Evolutionary conservation across 2,329 filamentous ascomycete species (phyloP), one percentile per base, ranked within the genome.

Genomic region (Claviceps purpurea): DNA sequence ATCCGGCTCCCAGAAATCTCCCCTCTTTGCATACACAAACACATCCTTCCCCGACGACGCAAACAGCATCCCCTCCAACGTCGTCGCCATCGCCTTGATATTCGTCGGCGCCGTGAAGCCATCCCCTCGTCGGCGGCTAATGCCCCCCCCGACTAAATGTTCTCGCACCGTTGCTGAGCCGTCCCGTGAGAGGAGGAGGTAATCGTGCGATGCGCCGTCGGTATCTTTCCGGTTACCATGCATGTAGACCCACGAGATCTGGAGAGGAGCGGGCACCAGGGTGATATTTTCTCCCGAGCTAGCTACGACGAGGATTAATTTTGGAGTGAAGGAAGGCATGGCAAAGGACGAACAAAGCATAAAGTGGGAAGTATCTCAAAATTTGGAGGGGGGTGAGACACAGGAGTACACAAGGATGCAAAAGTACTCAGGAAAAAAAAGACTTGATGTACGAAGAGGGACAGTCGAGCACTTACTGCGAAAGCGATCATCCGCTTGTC

Each of bases 31-130:
- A 41, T 56, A 61, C n/a, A 52, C 42, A 24, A 52, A 51, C 18
- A 60, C 43, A n/a, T 56, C 50, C 20, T 53, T 52, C 10, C 53
- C 53, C 13, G 54, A 51, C 2, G 57, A 55, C 20, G 52, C 57
- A 56, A 58, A 60, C 37, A 60, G 24, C 2, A 57, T 47, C 7
- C 47, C 56, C 13, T 60, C 55, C 7, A 50, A 48, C 22, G 57
- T 58, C 2, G 54, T 49, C 22, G 56, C 52, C 38, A 58, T 38
- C 2, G 52, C 56, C 24, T 44, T 50, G 14, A 58, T 51, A 4
- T 38, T 20, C 42, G 43, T 50, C 22, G 40, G 45, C 2, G 52
- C 52, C 10, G 51, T 34, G 18, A 61, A 52, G 5, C 53, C 55
- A 0, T 26, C 10, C 3, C 58, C 30, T 55, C 8, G 43, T 3